These are phyloP conservation scores for Thelonectria blattea DNA, from an alignment of 2,329 filamentous ascomycete species.

Conservation along the genomic window DNA sequence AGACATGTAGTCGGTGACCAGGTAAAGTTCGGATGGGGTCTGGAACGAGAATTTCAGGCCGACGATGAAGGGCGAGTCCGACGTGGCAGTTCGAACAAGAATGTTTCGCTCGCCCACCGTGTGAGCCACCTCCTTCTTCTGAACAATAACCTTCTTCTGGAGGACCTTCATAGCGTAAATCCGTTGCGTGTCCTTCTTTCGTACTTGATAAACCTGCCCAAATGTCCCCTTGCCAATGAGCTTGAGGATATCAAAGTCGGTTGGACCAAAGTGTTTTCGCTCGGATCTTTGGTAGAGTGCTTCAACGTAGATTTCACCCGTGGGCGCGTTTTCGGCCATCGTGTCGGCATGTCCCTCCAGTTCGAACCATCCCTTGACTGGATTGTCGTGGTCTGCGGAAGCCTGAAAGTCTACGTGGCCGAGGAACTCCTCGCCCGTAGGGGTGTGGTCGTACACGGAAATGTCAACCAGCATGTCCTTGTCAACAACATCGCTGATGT, in stretches of 20 bases:
- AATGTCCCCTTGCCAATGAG: conserved; percentile 98
- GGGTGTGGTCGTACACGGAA: conserved; percentile 86
- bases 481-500: conserved; percentile 85
- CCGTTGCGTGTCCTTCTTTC: conserved; percentile 92
- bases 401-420: conserved; percentile 85
- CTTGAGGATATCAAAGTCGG: conserved; percentile 94
- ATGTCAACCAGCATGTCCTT: conserved; percentile 90
- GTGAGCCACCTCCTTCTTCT: conserved; percentile 99
- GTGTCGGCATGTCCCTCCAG: conserved; percentile 78
- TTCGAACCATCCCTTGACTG: conserved; percentile 84
- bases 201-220: conserved; percentile 96
- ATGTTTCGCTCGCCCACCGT: conserved; percentile 98
- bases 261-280: conserved; percentile 90
- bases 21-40: conserved; percentile 92
- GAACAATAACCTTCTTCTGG: conserved; percentile 99
- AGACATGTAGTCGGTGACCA: conserved; percentile 99
- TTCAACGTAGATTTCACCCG: conserved; percentile 89
- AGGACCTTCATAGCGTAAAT: conserved; percentile 99
- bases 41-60: conserved; percentile 99
- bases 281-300: conserved; percentile 86
- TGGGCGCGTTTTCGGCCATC: conserved; percentile 71
- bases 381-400: conserved; percentile 69
- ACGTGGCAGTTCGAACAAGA: conserved; percentile 91
- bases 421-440: conserved; percentile 85
- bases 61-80: conserved; percentile 96